Percentiles rank a stretch among this genome's conserved stretches.
Evolutionary conservation across 345 rosid genomes (phyloP).

Genomic region (Pistacia atlantica): DNA sequence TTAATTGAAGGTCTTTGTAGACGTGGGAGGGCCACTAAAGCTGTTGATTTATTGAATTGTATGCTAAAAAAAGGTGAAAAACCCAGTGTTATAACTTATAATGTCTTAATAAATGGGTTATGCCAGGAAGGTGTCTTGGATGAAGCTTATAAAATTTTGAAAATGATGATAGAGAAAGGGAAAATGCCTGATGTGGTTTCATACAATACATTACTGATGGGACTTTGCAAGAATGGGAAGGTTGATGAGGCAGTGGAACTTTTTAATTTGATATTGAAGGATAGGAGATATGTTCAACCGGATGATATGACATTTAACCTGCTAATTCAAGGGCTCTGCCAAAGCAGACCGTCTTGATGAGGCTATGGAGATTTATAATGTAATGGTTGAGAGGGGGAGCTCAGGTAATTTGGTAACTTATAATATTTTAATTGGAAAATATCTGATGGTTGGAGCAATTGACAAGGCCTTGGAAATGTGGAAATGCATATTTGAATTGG

Average conservation of each 20-base stretch:
- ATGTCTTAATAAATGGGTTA: slow-evolving; percentile 54
- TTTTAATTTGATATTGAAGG: slow-evolving; percentile 39
- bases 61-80: slow-evolving; percentile 52
- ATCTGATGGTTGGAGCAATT: slow-evolving; percentile 47
- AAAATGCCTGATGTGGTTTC: slow-evolving; percentile 52
- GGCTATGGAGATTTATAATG: slow-evolving; percentile 48
- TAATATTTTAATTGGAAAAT: slow-evolving; percentile 48
- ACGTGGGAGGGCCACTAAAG: slow-evolving; percentile 48
- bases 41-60: slow-evolving; percentile 51
- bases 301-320: slow-evolving; percentile 50
- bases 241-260: slow-evolving; percentile 60
- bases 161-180: slow-evolving; percentile 57
- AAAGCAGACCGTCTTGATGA: slow-evolving; percentile 42
- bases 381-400: slow-evolving; percentile 48
- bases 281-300: slow-evolving; percentile 39
- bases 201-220: slow-evolving; percentile 56
- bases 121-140: slow-evolving; percentile 53
- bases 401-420: slow-evolving; percentile 46
- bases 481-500: slow-evolving; percentile 47
- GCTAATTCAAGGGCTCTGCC: slow-evolving; percentile 63
- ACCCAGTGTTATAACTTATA: slow-evolving; percentile 54
- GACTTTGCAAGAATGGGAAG: slow-evolving; percentile 50
- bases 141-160: slow-evolving; percentile 56
- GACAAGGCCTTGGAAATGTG: slow-evolving; percentile 58
- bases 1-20: slow-evolving; percentile 63